Evolutionary conservation across 352 stramenopile genomes (phyloP).

Genomic region (Phytophthora europaea): DNA sequence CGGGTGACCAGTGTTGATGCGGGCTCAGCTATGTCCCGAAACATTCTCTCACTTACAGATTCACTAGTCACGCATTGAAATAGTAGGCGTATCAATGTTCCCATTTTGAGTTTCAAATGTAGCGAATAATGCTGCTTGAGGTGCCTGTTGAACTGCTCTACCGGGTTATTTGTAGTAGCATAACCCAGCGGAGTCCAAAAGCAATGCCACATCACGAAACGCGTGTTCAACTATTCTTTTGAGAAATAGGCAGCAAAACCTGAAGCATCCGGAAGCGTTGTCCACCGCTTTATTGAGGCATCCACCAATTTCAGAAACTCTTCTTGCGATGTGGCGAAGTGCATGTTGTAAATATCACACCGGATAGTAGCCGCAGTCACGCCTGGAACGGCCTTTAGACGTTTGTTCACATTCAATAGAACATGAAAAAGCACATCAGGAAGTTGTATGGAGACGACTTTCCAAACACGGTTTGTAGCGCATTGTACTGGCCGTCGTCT

Average conservation of each 20-base stretch:
- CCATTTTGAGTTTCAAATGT: background rate
- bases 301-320: background rate
- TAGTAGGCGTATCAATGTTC: background rate
- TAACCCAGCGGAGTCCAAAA: background rate
- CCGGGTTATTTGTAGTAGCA: background rate
- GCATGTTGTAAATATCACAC: background rate
- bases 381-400: background rate
- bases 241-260: background rate
- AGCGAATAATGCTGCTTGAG: background rate
- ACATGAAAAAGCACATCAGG: background rate
- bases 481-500: background rate
- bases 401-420: background rate
- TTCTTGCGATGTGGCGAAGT: background rate
- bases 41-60: background rate
- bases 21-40: background rate
- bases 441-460: background rate
- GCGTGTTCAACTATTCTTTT: background rate
- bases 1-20: background rate
- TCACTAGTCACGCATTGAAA: conserved; percentile 3
- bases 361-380: background rate
- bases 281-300: background rate
- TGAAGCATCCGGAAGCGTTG: background rate
- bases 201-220: background rate
- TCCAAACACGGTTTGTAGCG: background rate
- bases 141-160: background rate